Evolutionary conservation across 805 yeast genomes (phyloP).

Genomic region (Naumovozyma dairenensis): DNA sequence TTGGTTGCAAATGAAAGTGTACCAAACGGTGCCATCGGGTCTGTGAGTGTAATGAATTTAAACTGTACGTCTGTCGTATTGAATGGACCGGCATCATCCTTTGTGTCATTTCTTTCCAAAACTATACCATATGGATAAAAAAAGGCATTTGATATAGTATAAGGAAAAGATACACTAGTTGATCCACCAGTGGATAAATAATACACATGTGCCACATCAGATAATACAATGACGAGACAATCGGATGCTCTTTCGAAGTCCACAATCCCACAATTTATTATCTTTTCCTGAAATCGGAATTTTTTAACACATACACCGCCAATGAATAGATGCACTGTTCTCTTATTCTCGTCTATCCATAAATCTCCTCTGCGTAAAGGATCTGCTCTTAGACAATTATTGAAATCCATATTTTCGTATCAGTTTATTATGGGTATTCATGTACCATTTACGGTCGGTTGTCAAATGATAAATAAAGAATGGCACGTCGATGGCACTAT

Average conservation of each 20-base stretch:
- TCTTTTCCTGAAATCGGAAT: constrained; percentile 35
- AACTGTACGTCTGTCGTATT: constrained; percentile 6
- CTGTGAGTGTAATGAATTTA: constrained; percentile 56
- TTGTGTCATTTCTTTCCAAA: constrained; percentile 49
- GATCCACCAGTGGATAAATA: constrained; percentile 45
- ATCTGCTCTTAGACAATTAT: neutral
- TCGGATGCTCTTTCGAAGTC: constrained; percentile 30
- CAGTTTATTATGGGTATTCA: too few relatives aligned
- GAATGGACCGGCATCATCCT: constrained; percentile 11
- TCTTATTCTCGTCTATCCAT: constrained; percentile 19
- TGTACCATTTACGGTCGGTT: neutral
- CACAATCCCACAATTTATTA: constrained; percentile 55
- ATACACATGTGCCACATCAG: constrained; percentile 54
- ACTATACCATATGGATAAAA: constrained; percentile 62
- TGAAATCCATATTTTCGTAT: too few relatives aligned
- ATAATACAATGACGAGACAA: constrained; percentile 52
- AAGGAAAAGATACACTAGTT: constrained; percentile 59
- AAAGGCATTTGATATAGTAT: constrained; percentile 48
- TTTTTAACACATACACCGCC: constrained; percentile 14
- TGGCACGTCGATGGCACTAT: neutral
- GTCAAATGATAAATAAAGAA: neutral
- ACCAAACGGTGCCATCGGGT: constrained; percentile 69
- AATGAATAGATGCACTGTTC: constrained; percentile 32
- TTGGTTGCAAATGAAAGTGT: constrained; percentile 57
- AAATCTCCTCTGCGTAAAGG: constrained; percentile 12